Base-by-base conservation (phyloP, 495 filamentous ascomycete species). In the Penicillium egyptiacum region DNA sequence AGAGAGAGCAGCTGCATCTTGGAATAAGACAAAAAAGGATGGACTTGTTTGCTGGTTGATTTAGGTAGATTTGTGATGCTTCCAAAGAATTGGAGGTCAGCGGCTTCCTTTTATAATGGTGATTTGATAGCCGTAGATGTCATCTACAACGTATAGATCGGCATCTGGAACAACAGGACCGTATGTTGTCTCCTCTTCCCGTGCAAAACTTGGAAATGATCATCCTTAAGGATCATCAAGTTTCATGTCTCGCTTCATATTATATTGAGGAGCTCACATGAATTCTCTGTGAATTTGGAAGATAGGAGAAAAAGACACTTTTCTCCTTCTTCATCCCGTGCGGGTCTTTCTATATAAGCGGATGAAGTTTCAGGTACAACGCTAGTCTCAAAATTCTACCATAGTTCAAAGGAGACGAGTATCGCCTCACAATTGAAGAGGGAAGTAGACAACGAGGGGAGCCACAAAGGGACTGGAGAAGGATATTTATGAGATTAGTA, bases 1-100 rank as follows among this genome's bases (percentile, higher is more conserved):
- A 60, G 0, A 33, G 53, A 47, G 2, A 57, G 41, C 28, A 47
- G 41, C 23, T 33, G 48, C 58, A 61, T 61, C 5, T 26, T 60
- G 22, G 12, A 25, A 22, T 40, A 33, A 16, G 44, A 31, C 14
- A 12, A 43, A n/a, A 22, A 20, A 19, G 9, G 1, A 25, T 30
- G 28, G 9, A 10, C 0, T 25, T 55, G 1, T 0, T 55, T 23
- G 19, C n/a, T 47, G 12, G n/a, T 48, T 49, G 31, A 22, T 30
- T 7, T 14, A 14, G 11, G 16, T 16, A 12, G 37, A 50, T 11
- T 39, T 40, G 14, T 40, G 22, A 46, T 48, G 40, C 11, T 28
- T 14, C 9, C 14, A 23, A 23, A 41, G 26, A 30, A 14, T 1
- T 16, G 4, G n/a, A 31, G 30, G 4, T 5, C 16, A 12, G 6